These are phyloP conservation scores for Thielaviopsis cerberus DNA, from an alignment of 2,329 filamentous ascomycete genomes.

Conservation along the genomic window DNA sequence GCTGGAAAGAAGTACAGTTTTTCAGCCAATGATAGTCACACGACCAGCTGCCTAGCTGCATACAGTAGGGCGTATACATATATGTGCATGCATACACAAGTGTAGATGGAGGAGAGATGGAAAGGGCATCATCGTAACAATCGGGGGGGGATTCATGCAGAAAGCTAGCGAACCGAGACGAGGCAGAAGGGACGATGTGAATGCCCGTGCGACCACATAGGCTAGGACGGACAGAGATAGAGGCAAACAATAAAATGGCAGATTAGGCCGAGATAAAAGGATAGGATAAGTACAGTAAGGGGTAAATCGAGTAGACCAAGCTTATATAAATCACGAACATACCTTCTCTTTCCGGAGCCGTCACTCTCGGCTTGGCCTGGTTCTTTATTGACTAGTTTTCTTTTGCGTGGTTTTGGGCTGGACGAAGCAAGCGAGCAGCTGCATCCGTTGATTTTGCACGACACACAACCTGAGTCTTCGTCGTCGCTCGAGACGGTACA, in stretches of 20 bases:
- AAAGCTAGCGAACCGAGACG: background rate
- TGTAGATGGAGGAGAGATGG: too few species aligned
- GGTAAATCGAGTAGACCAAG: background rate
- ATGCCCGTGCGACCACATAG: slow-evolving; percentile 5
- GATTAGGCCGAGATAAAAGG: background rate
- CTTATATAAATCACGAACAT: slow-evolving; percentile 18
- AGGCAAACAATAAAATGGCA: background rate
- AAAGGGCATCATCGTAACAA: background rate
- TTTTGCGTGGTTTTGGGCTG: slow-evolving; percentile 60
- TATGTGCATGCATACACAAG: background rate
- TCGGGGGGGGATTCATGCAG: background rate
- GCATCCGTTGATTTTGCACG: slow-evolving; percentile 60
- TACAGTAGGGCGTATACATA: background rate
- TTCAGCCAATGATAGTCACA: background rate
- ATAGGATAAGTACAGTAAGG: background rate
- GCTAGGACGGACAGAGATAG: background rate
- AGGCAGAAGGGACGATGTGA: background rate
- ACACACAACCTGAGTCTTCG: slow-evolving; percentile 50
- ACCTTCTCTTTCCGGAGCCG: slow-evolving; percentile 51
- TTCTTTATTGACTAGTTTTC: slow-evolving; percentile 46
- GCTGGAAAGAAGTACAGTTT: background rate
- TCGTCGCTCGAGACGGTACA: slow-evolving; percentile 55
- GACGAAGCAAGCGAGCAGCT: slow-evolving; percentile 56
- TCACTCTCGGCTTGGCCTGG: slow-evolving; percentile 35
- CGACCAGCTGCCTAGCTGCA: background rate